Conservation (phyloP, 345 rosid species). For the Gossypium anomalum region DNA sequence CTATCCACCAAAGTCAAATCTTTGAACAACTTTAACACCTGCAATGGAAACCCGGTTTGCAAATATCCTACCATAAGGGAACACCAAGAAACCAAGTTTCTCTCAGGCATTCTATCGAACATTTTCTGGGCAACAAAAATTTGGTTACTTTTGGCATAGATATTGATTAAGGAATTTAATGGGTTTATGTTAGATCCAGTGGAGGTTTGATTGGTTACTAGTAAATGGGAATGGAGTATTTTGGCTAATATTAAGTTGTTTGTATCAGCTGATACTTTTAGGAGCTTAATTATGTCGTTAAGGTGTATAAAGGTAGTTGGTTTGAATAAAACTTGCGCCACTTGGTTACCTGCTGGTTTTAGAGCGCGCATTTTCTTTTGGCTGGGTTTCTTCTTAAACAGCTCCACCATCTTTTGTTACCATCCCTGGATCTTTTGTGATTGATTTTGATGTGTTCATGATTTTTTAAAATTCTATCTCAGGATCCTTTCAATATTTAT, state of each 20-base stretch:
- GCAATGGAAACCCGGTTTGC: constrained; percentile 35
- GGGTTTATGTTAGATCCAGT: constrained; percentile 8
- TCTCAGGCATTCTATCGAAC: constrained; percentile 54
- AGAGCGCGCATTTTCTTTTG: no score
- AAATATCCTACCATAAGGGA: constrained; percentile 73
- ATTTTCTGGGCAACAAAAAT: constrained; percentile 42
- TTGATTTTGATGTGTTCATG: no score
- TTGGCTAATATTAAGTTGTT: constrained; percentile 40
- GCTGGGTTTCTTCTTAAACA: no score
- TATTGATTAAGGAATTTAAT: constrained; percentile 47
- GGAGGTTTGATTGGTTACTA: constrained; percentile 24
- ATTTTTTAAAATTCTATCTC: no score
- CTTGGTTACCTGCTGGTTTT: no score
- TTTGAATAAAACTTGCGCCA: no score
- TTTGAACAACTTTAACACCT: constrained; percentile 55
- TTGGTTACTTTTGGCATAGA: constrained; percentile 52
- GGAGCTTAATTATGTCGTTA: constrained; percentile 32
- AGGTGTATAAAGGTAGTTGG: neutral
- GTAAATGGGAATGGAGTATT: constrained; percentile 58
- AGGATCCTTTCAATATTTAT: no score
- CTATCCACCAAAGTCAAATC: constrained; percentile 36
- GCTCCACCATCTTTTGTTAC: no score
- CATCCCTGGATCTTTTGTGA: no score
- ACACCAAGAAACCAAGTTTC: constrained; percentile 65
- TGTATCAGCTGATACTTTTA: constrained; percentile 49